Evolutionary conservation across 768 basidiomycete genomes (phyloP), one percentile per base, ranked within the genome.

Genomic region (Phlebiopsis flavidoalba): DNA sequence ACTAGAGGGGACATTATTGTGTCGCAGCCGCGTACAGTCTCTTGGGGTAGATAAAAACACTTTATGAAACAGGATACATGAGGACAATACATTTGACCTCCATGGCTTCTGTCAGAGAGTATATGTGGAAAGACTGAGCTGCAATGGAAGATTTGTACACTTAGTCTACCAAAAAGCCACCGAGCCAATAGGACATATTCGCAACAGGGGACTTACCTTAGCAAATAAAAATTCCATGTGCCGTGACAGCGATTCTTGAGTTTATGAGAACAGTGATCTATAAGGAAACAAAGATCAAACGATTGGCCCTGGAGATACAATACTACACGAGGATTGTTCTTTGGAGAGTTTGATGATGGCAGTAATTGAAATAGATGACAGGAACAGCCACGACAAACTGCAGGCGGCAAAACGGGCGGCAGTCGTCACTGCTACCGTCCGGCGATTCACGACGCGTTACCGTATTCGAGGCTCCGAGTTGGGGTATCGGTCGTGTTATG

Each of bases 401-500:
- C n/a, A 21, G 36, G 35, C 22, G 21, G 54, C 35, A 12, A 26
- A 12, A 19, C 48, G 54, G 55, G 12, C 35, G 36, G 48, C 45
- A n/a, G n/a, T n/a, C n/a, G 35, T 31, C 31, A 53, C 14, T 21
- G 31, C 70, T 74, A 84, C 65, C 84, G 82, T 72, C n/a, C 80
- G 74, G 50, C 83, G 77, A 62, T 74, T 72, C 47, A 72, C n/a
- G 70, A 21, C n/a, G 70, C 70, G 46, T 73, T 73, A n/a, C 64
- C 82, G 79, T 70, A 78, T 74, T 59, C 86, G 80, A 19, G 85
- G 84, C 58, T n/a, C n/a, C 84, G 76, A 22, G 86, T 86, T 40
- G 86, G 86, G 0, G 85, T 85, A 66, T 87, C 84, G n/a, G 59
- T 82, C 79, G 56, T n/a, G n/a, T 67, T 75, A n/a, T 24, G 73